A percentile compares a stretch with the other conserved stretches of the same genome.
These are phyloP conservation scores for Biscogniauxia marginata DNA, from an alignment of 2,329 filamentous ascomycete genomes.

Conservation along the genomic window DNA sequence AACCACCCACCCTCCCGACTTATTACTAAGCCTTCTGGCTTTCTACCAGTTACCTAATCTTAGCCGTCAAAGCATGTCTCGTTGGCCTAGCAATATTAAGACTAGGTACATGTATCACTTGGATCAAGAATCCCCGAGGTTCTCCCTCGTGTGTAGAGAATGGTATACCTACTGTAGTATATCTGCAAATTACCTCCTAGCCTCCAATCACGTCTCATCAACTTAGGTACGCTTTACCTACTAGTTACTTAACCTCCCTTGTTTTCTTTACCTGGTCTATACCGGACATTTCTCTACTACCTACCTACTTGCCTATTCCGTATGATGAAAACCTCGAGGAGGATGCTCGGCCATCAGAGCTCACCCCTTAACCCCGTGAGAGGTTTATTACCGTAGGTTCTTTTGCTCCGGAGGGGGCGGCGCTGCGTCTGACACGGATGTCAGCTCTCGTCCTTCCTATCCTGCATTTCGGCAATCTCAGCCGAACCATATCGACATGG, in stretches of 20 bases:
- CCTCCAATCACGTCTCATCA: not conserved
- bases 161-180: too few species aligned
- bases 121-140: not conserved
- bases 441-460: not conserved
- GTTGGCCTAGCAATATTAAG: too few species aligned
- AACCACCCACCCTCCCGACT: not conserved
- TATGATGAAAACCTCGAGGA: not conserved
- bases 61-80: too few species aligned
- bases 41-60: too few species aligned
- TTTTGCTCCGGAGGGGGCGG: not conserved
- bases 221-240: not conserved
- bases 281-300: too few species aligned
- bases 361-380: not conserved
- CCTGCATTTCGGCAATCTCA: not conserved
- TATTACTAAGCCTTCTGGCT: not conserved
- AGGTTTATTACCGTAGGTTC: not conserved
- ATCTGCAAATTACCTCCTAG: too few species aligned
- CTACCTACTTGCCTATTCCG: not conserved
- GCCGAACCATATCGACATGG: not conserved
- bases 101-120: too few species aligned
- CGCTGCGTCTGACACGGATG: not conserved
- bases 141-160: too few species aligned
- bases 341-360: not conserved
- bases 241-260: not conserved
- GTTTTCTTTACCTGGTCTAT: too few species aligned